These are phyloP conservation scores for Cytospora piceae DNA, from an alignment of 2,329 filamentous ascomycete species.

Conservation along the genomic window DNA sequence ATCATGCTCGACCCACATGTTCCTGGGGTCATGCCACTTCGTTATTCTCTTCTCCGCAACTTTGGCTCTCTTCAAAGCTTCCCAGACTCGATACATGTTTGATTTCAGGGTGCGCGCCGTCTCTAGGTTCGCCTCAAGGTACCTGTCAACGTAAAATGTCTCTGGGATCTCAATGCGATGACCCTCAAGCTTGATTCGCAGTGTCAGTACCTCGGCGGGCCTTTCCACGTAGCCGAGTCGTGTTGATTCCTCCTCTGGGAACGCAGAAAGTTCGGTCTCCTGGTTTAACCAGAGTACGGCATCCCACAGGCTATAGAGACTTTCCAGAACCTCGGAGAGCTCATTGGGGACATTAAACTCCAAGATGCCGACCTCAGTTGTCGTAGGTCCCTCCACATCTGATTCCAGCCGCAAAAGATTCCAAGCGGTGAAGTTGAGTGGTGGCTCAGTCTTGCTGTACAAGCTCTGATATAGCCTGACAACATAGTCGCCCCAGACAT, in stretches of 20 bases:
- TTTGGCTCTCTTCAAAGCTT: slow-evolving; percentile 27
- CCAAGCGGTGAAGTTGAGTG: slow-evolving; percentile 25
- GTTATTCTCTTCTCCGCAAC: slow-evolving; percentile 16
- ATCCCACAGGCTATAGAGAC: slow-evolving; percentile 43
- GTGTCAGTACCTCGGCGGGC: slow-evolving; percentile 30
- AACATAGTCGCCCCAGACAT: slow-evolving; percentile 41
- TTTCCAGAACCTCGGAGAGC: slow-evolving; percentile 75
- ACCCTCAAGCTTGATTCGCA: slow-evolving; percentile 31
- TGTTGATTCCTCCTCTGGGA: slow-evolving; percentile 17
- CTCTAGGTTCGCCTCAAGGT: slow-evolving; percentile 31
- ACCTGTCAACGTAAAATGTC: slow-evolving; percentile 35
- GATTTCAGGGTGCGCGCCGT: slow-evolving; percentile 31
- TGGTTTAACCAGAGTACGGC: slow-evolving; percentile 38
- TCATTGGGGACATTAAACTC: slow-evolving; percentile 67
- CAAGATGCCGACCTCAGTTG: slow-evolving; percentile 32
- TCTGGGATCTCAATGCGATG: slow-evolving; percentile 34
- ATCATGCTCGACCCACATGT: slow-evolving; percentile 23
- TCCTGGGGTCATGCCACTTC: slow-evolving; percentile 26
- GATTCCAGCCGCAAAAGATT: slow-evolving; percentile 24
- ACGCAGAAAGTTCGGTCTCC: slow-evolving; percentile 16
- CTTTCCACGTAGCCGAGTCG: slow-evolving; percentile 24
- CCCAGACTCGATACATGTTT: slow-evolving; percentile 28
- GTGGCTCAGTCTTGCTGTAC: slow-evolving; percentile 32
- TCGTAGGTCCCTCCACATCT: slow-evolving; percentile 3
- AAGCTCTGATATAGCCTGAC: slow-evolving; percentile 52